A percentile compares a stretch with the other conserved stretches of the same genome.
phyloP scores from a whole-genome alignment of 805 yeast species.

The Candida piceae region DNA sequence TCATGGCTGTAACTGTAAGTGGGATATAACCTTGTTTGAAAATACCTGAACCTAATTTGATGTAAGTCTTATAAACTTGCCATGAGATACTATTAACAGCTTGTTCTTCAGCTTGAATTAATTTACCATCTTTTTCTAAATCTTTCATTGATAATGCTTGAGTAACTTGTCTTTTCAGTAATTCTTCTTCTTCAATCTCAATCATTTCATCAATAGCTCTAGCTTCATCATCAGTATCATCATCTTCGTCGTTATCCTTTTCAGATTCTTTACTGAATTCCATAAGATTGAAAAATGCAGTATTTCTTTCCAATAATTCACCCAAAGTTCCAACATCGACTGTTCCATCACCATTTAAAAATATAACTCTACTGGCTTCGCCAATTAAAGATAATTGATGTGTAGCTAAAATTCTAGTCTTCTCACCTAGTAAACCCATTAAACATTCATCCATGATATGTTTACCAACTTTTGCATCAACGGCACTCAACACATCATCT shows the following conservation, averaged over 20 bases:
- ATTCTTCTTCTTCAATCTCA: conserved; percentile 17
- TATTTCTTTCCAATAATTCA: conserved; percentile 42
- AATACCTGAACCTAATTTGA: conserved; percentile 53
- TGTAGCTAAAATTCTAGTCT: conserved; percentile 73
- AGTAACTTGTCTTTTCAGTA: conserved; percentile 18
- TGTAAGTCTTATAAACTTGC: conserved; percentile 43
- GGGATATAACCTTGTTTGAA: conserved; percentile 21
- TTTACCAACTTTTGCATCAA: conserved; percentile 82
- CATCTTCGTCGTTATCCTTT: conserved; percentile 23
- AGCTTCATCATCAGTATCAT: conserved; percentile 9
- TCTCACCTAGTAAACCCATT: conserved; percentile 44
- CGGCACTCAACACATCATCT: conserved; percentile 82
- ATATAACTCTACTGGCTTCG: conserved; percentile 62
- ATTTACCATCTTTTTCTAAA: conserved; percentile 22
- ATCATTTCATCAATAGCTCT: conserved; percentile 7
- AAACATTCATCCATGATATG: conserved; percentile 70
- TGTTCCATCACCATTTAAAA: conserved; percentile 55
- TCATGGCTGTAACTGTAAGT: conserved; percentile 9
- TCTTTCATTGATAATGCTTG: conserved; percentile 10
- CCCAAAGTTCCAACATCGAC: conserved; percentile 56
- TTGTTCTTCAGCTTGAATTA: conserved; percentile 24
- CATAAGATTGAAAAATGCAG: conserved; percentile 46
- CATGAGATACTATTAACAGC: conserved; percentile 33
- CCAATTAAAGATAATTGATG: conserved; percentile 71
- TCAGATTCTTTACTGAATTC: conserved; percentile 30